Base-by-base conservation (phyloP, 2,329 filamentous ascomycete genomes). In the Cytospora piceicola region DNA sequence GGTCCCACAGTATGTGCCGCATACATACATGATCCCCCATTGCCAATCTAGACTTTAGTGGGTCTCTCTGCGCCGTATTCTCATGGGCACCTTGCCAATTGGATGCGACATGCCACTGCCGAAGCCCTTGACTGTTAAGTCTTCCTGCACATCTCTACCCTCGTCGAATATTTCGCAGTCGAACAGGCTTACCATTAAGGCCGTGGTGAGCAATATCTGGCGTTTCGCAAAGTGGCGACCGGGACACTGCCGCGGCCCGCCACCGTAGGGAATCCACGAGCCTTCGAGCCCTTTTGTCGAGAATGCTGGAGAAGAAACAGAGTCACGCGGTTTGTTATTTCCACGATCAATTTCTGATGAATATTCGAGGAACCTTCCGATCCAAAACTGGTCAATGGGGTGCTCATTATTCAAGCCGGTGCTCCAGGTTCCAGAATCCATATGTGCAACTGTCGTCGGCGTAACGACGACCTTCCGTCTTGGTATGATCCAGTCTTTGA, bases 161-260 rank as follows among this genome's bases (percentile, higher is more conserved):
- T 68, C 69, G 5, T 61, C 68, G 0, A 68, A 49, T 64, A 75
- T 71, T 49, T 75, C 72, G 12, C 58, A 61, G 17, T 65, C 58
- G 17, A 73, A 72, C 1, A 73, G 54, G 14, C 30, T 55, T 14
- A 58, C 64, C 42, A 62, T 53, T 24, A 65, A 49, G 12, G 58
- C 58, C 12, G 27, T 67, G 2, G 71, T 73, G 4, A 74, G 60
- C 30, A 75, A 46, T 57, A 74, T 74, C 65, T 74, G 72, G 24
- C 73, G 71, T 46, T 74, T 75, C 2, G 74, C 72, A 65, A 75
- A 75, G 65, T 74, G 72, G 12, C 72, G 67, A 0, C 73, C 73
- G 12, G 73, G 73, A 66, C 71, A 75, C 58, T 72, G 68, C 20
- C 73, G 64, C 29, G 70, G 70, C 17, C 73, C 72, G 20, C 73